A percentile compares a stretch with the other conserved stretches of the same genome.
These are phyloP conservation scores for Yamadazyma philogaea DNA, from an alignment of 805 yeast species.

Conservation along the genomic window DNA sequence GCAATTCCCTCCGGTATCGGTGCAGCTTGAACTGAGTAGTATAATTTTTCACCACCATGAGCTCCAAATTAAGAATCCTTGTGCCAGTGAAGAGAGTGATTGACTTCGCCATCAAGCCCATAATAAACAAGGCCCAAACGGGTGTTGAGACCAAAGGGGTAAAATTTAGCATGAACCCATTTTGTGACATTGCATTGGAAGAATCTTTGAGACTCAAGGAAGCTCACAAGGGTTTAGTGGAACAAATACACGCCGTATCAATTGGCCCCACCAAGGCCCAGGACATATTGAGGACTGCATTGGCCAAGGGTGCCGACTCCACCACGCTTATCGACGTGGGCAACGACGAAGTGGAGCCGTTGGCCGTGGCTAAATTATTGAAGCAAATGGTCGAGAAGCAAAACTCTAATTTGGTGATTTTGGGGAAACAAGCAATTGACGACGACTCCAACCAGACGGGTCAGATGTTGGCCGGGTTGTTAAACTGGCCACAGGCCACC, in stretches of 20 bases:
- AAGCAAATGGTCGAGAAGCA: slow-evolving; percentile 68
- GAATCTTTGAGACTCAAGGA: slow-evolving; percentile 83
- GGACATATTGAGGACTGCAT: slow-evolving; percentile 81
- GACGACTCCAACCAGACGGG: slow-evolving; percentile 95
- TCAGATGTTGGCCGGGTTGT: slow-evolving; percentile 89
- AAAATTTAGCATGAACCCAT: slow-evolving; percentile 92
- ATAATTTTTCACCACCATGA: slow-evolving; percentile 13
- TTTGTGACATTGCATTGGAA: slow-evolving; percentile 96
- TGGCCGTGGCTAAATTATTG: slow-evolving; percentile 83
- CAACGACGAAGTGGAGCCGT: slow-evolving; percentile 74
- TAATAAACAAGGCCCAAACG: slow-evolving; percentile 80
- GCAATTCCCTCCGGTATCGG: slow-evolving; percentile 10
- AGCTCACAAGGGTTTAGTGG: slow-evolving; percentile 62
- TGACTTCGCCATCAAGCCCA: slow-evolving; percentile 90
- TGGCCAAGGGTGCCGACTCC: slow-evolving; percentile 92
- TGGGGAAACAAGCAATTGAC: slow-evolving; percentile 97
- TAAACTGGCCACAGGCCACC: slow-evolving; percentile 96
- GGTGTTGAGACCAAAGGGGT: slow-evolving; percentile 88
- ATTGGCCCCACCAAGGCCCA: slow-evolving; percentile 86
- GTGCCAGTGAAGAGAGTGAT: slow-evolving; percentile 96
- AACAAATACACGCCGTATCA: slow-evolving; percentile 83
- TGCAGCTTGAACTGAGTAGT: background rate
- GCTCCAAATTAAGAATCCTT: slow-evolving; percentile 61
- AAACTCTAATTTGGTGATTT: slow-evolving; percentile 70
- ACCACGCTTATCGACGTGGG: slow-evolving; percentile 80